phyloP scores from a whole-genome alignment of 345 rosid genomes.

The Xanthoceras sorbifolium region DNA sequence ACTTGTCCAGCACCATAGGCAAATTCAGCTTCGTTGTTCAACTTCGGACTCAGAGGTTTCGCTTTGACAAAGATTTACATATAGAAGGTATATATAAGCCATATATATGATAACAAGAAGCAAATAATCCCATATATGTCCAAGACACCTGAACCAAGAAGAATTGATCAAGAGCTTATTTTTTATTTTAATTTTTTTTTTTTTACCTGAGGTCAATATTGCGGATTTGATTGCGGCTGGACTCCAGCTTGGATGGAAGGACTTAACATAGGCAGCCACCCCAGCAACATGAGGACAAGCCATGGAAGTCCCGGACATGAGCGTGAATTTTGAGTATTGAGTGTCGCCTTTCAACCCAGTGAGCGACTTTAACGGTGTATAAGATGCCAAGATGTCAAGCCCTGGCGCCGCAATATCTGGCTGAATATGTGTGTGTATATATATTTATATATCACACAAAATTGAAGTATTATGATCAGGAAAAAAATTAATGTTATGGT shows the following conservation, averaged over 20 bases:
- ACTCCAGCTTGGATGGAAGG: conserved; percentile 83
- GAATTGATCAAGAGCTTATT: not conserved
- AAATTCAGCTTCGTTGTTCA: conserved; percentile 63
- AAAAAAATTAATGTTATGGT: not conserved
- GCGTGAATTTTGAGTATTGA: conserved; percentile 62
- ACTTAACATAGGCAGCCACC: conserved; percentile 81
- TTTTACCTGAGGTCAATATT: conserved; percentile 79
- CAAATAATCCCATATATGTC: not conserved
- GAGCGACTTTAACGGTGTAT: conserved; percentile 70
- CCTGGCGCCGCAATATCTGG: conserved; percentile 96
- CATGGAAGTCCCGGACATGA: conserved; percentile 96
- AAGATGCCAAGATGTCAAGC: conserved; percentile 77
- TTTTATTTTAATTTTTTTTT: not conserved
- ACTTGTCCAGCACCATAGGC: conserved; percentile 86
- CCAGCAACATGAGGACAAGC: conserved; percentile 91
- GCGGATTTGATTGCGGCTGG: conserved; percentile 90
- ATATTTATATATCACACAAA: no score
- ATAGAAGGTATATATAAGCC: conserved; percentile 9
- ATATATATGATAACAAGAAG: not conserved
- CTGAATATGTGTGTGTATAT: no score
- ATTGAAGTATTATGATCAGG: not conserved
- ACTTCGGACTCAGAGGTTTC: conserved; percentile 60
- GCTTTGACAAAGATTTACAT: conserved; percentile 36
- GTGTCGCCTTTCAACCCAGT: conserved; percentile 87
- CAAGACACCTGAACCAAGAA: not conserved